These are phyloP conservation scores for Aristolochia contorta DNA, from an alignment of 164 flowering plant species.

Conservation along the genomic window DNA sequence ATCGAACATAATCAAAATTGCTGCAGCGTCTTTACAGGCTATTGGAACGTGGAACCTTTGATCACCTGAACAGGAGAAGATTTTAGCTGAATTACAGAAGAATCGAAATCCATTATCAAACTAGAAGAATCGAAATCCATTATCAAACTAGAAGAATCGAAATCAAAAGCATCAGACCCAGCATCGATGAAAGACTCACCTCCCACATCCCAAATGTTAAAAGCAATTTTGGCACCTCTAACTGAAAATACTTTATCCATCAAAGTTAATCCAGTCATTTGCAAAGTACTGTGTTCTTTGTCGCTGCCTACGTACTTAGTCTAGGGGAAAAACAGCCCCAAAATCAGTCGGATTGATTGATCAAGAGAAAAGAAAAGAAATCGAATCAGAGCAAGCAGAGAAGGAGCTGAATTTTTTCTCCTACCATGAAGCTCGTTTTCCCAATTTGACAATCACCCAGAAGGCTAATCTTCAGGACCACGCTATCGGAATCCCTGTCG, in stretches of 20 bases:
- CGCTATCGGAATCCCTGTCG: constrained; percentile 52
- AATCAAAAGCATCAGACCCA: too few relatives aligned
- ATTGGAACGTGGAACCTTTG: constrained; percentile 47
- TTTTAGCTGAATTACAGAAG: not conserved
- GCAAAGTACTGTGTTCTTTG: constrained; percentile 38
- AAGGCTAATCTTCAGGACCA: constrained; percentile 66
- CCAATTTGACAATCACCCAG: constrained; percentile 94
- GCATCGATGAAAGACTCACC: constrained; percentile 34
- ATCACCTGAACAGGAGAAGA: constrained; percentile 38
- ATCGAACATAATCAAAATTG: constrained; percentile 86
- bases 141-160: not conserved
- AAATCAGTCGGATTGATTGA: not conserved
- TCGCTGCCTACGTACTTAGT: constrained; percentile 77
- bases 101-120: not conserved
- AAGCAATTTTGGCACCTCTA: constrained; percentile 64
- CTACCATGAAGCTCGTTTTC: constrained; percentile 84
- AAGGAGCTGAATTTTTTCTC: not conserved
- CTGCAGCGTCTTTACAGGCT: constrained; percentile 84
- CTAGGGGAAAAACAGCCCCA: constrained; percentile 22
- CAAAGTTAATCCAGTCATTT: constrained; percentile 66
- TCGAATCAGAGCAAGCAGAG: not conserved
- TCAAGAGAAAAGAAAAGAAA: not conserved
- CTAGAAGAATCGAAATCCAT: not conserved
- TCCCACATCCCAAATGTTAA: constrained; percentile 88
- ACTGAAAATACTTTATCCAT: constrained; percentile 59